Conservation (phyloP, 345 rosid genomes). For the Syzygium jambos region DNA sequence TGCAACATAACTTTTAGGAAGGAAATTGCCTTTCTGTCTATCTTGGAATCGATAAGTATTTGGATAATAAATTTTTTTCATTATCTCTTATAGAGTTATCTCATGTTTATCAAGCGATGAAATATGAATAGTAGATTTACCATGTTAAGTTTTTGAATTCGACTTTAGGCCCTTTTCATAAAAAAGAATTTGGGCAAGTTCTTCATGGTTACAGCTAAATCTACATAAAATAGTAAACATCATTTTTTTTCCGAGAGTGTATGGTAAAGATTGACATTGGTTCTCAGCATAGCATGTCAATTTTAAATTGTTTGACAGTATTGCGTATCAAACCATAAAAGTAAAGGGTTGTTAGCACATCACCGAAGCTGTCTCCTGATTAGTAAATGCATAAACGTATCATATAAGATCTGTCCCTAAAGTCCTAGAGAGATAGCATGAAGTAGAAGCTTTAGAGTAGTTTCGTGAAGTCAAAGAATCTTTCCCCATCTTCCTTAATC, state of each 20-base stretch:
- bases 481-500: not conserved
- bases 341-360: not conserved
- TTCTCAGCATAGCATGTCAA: not conserved
- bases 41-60: not conserved
- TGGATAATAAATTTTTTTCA: not conserved
- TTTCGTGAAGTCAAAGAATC: not conserved
- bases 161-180: not conserved
- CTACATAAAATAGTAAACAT: not conserved
- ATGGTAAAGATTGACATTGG: not conserved
- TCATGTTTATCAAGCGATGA: not conserved
- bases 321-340: not conserved
- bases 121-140: not conserved
- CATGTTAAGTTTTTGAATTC: not conserved
- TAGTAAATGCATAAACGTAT: not conserved
- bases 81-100: not conserved
- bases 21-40: not conserved
- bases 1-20: not conserved
- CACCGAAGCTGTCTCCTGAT: not conserved
- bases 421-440: not conserved
- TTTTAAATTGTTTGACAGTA: not conserved
- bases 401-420: not conserved
- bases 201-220: not conserved
- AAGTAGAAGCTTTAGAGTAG: not conserved
- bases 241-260: not conserved
- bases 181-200: not conserved